phyloP scores from a whole-genome alignment of 768 basidiomycete genomes.

The Phlegmacium glaucopus region DNA sequence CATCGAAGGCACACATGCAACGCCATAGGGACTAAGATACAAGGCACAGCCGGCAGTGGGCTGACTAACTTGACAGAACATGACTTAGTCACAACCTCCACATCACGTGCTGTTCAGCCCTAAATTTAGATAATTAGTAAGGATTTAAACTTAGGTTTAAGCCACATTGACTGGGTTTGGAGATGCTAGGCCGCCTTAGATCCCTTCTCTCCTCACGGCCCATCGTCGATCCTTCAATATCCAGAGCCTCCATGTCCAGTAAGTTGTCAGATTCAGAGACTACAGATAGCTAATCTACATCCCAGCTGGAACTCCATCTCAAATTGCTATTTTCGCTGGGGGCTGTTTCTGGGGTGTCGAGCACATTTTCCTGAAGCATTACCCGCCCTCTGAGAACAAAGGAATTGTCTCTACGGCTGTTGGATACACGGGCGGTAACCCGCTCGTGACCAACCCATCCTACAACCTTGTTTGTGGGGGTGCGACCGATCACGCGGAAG shows the following conservation, averaged over 20 bases:
- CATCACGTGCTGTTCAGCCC: no score
- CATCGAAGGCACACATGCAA: no score
- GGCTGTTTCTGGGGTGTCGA: slow-evolving; percentile 90
- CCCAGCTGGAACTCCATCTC: slow-evolving; percentile 18
- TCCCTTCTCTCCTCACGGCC: slow-evolving; percentile 16
- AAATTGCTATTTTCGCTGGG: slow-evolving; percentile 46
- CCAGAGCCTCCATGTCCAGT: slow-evolving; percentile 40
- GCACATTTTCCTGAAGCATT: slow-evolving; percentile 81
- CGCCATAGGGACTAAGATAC: no score
- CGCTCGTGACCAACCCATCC: slow-evolving; percentile 48
- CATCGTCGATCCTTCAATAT: slow-evolving; percentile 33
- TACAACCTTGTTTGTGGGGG: slow-evolving; percentile 82
- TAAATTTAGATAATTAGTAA: no score
- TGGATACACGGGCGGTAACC: slow-evolving; percentile 76
- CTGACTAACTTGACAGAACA: no score
- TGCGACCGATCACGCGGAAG: slow-evolving; percentile 84
- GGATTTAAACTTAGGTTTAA: no score
- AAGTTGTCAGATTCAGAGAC: slow-evolving; percentile 9
- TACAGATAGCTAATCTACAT: neutral
- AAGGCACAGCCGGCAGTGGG: no score
- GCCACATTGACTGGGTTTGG: neutral
- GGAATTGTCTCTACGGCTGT: slow-evolving; percentile 74
- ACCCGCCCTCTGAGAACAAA: slow-evolving; percentile 65
- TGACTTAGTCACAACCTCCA: no score
- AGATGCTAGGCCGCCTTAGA: slow-evolving; percentile 27